A percentile compares a stretch with the other conserved stretches of the same genome.
Evolutionary conservation across 805 yeast species (phyloP).

Genomic region (Kluyveromyces lactis): DNA sequence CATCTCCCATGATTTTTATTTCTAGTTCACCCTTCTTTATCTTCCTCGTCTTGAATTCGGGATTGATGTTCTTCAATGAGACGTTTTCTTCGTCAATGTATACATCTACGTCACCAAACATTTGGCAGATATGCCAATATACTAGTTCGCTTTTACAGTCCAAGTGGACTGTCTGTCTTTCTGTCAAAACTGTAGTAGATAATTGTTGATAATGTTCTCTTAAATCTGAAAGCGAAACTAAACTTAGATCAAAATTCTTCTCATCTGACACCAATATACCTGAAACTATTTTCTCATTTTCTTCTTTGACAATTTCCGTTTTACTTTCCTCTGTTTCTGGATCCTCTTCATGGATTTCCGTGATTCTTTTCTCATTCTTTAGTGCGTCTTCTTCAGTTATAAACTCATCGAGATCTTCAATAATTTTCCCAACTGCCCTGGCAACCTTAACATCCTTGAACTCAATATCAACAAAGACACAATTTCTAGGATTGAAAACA

Average conservation of each 20-base stretch:
- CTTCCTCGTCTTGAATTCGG: slow-evolving; percentile 3
- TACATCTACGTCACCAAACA: slow-evolving; percentile 82
- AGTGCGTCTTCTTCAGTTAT: background rate
- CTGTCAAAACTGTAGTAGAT: slow-evolving; percentile 76
- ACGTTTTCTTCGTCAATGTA: slow-evolving; percentile 44
- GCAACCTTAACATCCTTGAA: slow-evolving; percentile 83
- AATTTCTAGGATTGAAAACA: slow-evolving; percentile 87
- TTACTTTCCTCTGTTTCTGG: slow-evolving; percentile 15
- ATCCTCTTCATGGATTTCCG: background rate
- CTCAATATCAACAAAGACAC: slow-evolving; percentile 67
- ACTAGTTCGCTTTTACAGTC: slow-evolving; percentile 75
- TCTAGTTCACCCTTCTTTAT: slow-evolving; percentile 34
- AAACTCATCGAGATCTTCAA: slow-evolving; percentile 32
- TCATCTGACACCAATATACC: slow-evolving; percentile 76
- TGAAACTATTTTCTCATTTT: slow-evolving; percentile 38
- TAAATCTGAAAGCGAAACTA: slow-evolving; percentile 78
- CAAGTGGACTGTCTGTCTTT: slow-evolving; percentile 69
- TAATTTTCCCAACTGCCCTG: slow-evolving; percentile 55
- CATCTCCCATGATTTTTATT: slow-evolving; percentile 55
- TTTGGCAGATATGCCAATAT: slow-evolving; percentile 84
- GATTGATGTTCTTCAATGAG: slow-evolving; percentile 10
- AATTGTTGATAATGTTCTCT: slow-evolving; percentile 77
- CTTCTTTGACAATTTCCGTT: slow-evolving; percentile 43
- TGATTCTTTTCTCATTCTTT: slow-evolving; percentile 6
- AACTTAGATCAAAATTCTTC: slow-evolving; percentile 78